Base-by-base conservation (phyloP, 1,139 yeast species). In the Debaryomyces sp. region DNA sequence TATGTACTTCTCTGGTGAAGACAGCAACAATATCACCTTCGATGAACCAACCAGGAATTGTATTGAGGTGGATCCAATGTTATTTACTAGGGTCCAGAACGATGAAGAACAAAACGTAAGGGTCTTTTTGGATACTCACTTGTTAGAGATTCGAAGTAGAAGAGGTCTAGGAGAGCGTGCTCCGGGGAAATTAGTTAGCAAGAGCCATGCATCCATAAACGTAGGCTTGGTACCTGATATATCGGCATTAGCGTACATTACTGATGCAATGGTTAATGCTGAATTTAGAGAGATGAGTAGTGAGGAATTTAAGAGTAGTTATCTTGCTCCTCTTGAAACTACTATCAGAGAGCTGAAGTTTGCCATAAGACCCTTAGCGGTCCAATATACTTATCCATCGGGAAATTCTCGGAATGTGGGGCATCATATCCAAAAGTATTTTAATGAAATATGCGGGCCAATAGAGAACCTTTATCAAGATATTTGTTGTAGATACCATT, bases 61-160 rank as follows among this genome's bases (percentile, higher is more conserved):
- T 10, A 6, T 27, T 27, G n/a, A 21, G 12, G 23, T 21, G 33
- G 13, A 33, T 6, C 22, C 39, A 21, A 21, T 13, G 17, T 17
- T 42, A 5, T 42, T 30, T 2, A 18, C 39, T 13, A 42, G 26
- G 33, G 39, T 42, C 15, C 39, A 42, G 22, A 33, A 42, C 33
- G 29, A 42, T 29, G 12, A 29, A 21, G 18, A 42, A 32, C 39
- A 42, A 32, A 42, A 42, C 21, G 22, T 24, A 26, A 32, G 44
- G 22, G 32, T 42, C 44, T 42, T 42, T 13, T 42, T 42, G 26
- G 44, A 42, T 32, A 42, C 39, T 42, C 39, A 21, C 12, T 42
- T 42, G 33, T 30, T 42, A 32, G 34, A 30, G 17, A 42, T 42
- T 24, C 39, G 39, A 15, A 34, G 17, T 33, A n/a, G 22, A 9